Conservation (phyloP, 2,329 filamentous ascomycete species). For the Colletotrichum eleusines region DNA sequence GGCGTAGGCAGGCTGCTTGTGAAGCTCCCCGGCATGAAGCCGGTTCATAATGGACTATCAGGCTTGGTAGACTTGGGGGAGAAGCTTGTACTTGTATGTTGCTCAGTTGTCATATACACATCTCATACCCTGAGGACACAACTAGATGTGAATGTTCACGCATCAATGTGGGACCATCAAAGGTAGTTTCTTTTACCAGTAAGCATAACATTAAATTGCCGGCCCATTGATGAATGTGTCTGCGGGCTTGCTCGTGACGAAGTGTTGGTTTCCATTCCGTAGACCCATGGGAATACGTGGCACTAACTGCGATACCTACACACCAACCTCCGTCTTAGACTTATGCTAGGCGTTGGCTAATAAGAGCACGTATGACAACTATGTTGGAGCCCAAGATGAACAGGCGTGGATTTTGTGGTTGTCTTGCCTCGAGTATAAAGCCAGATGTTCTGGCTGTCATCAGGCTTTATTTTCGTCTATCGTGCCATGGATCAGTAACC, state of each 20-base stretch:
- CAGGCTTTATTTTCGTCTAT: not conserved
- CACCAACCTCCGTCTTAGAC: not conserved
- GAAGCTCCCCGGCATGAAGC: conserved; percentile 10
- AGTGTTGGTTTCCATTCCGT: too few species aligned
- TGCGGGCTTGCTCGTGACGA: not conserved
- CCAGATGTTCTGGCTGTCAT: not conserved
- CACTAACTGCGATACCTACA: not conserved
- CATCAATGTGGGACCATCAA: too few species aligned
- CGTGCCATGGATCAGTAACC: too few species aligned
- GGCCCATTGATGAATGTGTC: not conserved
- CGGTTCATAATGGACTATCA: conserved; percentile 32
- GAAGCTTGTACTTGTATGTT: conserved; percentile 57
- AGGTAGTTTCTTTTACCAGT: not conserved
- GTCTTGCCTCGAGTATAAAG: not conserved
- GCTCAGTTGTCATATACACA: conserved; percentile 53
- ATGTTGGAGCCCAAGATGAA: not conserved
- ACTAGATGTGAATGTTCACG: conserved; percentile 25
- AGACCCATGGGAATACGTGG: not conserved
- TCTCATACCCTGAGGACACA: conserved; percentile 42
- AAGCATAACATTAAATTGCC: too few species aligned
- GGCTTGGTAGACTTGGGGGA: conserved; percentile 37
- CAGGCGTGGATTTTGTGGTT: not conserved
- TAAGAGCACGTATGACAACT: not conserved
- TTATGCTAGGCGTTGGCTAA: too few species aligned
- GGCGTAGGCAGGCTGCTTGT: conserved; percentile 21